A percentile compares a stretch with the other conserved stretches of the same genome.
Evolutionary conservation across 1,139 yeast genomes (phyloP).

Genomic region (Zygotorulaspora mrakii): DNA sequence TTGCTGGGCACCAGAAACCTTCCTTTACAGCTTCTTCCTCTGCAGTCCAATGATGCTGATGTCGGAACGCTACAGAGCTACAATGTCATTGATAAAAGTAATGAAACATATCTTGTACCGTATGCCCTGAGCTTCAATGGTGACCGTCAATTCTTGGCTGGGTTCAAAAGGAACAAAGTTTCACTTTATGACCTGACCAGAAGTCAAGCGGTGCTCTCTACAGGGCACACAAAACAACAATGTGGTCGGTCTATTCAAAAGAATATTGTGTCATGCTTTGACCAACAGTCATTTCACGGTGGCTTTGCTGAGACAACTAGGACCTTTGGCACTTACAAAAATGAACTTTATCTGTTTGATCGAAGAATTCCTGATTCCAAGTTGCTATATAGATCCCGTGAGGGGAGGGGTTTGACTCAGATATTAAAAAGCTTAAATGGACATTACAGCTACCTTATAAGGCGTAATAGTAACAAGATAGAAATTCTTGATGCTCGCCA

Average conservation of each 20-base stretch:
- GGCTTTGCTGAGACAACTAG: conserved; percentile 6
- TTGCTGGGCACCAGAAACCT: conserved; percentile 23
- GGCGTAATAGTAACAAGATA: conserved; percentile 23
- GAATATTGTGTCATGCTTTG: conserved; percentile 33
- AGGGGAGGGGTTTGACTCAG: conserved; percentile 29
- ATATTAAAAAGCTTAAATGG: conserved; percentile 29
- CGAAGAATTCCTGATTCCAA: conserved; percentile 13
- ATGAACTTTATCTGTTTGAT: conserved; percentile 28
- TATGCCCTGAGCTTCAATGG: conserved; percentile 21
- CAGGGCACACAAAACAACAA: conserved; percentile 13
- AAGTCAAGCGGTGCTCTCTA: conserved; percentile 22
- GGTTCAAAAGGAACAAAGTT: conserved; percentile 28
- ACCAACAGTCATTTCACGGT: conserved; percentile 8
- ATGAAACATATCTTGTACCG: conserved; percentile 26
- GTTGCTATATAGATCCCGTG: conserved; percentile 6
- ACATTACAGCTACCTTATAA: conserved; percentile 27
- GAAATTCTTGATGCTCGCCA: conserved; percentile 29
- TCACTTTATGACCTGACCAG: conserved; percentile 25
- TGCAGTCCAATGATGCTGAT: conserved; percentile 11
- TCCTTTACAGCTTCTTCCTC: conserved; percentile 29
- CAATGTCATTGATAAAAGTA: conserved; percentile 20
- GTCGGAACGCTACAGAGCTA: conserved; percentile 17
- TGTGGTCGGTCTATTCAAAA: conserved; percentile 18
- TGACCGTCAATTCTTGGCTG: conserved; percentile 22
- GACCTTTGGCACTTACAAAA: conserved; percentile 29